A percentile compares a stretch with the other conserved stretches of the same genome.
These are phyloP conservation scores for Xylariaceae sp. DNA, from an alignment of 2,329 filamentous ascomycete species.

Conservation along the genomic window DNA sequence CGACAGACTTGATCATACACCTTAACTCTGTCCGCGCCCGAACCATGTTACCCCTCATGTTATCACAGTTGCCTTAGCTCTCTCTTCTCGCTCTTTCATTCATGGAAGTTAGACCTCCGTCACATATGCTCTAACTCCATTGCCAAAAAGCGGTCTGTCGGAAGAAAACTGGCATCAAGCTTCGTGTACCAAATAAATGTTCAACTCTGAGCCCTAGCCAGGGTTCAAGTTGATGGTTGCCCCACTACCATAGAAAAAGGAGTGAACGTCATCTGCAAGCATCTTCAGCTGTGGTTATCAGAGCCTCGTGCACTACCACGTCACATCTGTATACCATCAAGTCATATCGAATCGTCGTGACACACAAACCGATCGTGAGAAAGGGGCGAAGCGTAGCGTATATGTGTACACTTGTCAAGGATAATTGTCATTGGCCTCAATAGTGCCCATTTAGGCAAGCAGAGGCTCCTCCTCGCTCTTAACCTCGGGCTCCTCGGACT, in stretches of 20 bases:
- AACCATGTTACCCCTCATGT: constrained; percentile 17
- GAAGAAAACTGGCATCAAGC: constrained; percentile 14
- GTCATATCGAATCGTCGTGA: constrained; percentile 33
- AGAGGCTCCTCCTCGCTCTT: constrained; percentile 44
- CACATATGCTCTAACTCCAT: constrained; percentile 5
- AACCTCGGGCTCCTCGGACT: constrained; percentile 42
- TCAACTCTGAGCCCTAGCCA: constrained; percentile 15
- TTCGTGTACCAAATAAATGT: constrained; percentile 18
- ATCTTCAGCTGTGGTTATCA: constrained; percentile 23
- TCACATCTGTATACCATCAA: constrained; percentile 37
- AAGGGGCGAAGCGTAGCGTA: constrained; percentile 18
- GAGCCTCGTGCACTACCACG: constrained; percentile 26
- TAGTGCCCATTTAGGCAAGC: constrained; percentile 37
- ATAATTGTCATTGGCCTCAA: constrained; percentile 5
- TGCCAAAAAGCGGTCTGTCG: constrained; percentile 21
- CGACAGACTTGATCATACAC: constrained; percentile 25
- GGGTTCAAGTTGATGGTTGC: constrained; percentile 11
- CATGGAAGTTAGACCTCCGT: not conserved
- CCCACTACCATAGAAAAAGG: constrained; percentile 26
- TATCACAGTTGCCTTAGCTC: constrained; percentile 9
- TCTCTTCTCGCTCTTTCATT: not conserved
- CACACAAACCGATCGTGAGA: constrained; percentile 29
- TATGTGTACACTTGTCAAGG: constrained; percentile 25
- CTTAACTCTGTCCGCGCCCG: constrained; percentile 16
- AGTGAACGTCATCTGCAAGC: constrained; percentile 30